Evolutionary conservation across 106 monocot genomes (phyloP).

Genomic region (Phalaenopsis equestris): DNA sequence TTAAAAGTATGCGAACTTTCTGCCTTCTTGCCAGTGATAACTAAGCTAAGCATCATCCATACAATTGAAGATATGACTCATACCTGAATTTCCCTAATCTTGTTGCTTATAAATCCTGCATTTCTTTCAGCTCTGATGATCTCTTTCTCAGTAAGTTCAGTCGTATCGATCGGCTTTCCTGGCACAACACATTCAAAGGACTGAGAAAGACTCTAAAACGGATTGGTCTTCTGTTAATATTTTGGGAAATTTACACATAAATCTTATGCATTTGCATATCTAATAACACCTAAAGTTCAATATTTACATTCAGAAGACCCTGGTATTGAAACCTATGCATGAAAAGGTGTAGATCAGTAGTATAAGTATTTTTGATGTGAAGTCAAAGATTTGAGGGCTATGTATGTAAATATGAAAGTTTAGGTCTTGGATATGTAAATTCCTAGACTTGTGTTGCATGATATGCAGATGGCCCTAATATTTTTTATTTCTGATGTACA

Average conservation of each 20-base stretch:
- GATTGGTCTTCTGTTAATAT: background rate
- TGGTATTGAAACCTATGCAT: too few relatives aligned
- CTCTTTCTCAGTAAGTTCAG: constrained; percentile 89
- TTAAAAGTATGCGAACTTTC: background rate
- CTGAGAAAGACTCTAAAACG: background rate
- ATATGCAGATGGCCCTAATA: too few relatives aligned
- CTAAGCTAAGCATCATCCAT: background rate
- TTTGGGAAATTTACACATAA: too few relatives aligned
- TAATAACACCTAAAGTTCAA: too few relatives aligned
- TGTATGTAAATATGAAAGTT: too few relatives aligned
- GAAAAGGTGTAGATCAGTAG: too few relatives aligned
- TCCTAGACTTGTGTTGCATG: too few relatives aligned
- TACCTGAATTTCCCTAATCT: constrained; percentile 88
- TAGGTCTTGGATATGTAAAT: too few relatives aligned
- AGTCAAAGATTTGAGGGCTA: too few relatives aligned
- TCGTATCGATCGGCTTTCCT: constrained; percentile 49
- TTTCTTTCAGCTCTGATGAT: constrained; percentile 91
- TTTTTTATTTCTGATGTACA: background rate
- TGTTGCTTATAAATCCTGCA: constrained; percentile 71
- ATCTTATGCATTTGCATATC: too few relatives aligned
- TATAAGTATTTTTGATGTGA: too few relatives aligned
- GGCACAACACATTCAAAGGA: background rate
- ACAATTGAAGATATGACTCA: background rate
- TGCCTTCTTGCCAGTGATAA: background rate
- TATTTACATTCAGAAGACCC: too few relatives aligned